Evolutionary conservation across 2,329 filamentous ascomycete species (phyloP), one percentile per base, ranked within the genome.

Genomic region (Endoconidiophora laricicola): DNA sequence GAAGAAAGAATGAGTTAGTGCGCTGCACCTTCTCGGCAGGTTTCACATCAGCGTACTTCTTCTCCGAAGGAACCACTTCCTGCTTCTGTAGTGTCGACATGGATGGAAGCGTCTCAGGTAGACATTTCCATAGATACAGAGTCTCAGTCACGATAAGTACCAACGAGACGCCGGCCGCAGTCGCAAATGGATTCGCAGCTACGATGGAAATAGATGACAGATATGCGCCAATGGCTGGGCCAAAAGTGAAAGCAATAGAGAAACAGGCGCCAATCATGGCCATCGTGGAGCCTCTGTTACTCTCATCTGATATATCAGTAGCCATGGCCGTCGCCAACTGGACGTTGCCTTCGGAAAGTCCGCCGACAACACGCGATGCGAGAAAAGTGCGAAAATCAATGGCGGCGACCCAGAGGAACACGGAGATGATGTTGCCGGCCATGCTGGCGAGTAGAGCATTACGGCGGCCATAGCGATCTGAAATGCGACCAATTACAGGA

Each of bases 271-370:
- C 91, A 24, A 98, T 90, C 49, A 98, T 72, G 6, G 91, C 91
- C 86, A 98, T 95, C 40, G 91, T 95, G 18, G 86, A 79, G 20
- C 90, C 86, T 24, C 91, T 78, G 59, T 81, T 83, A 52, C 76
- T 74, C 57, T 90, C 83, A 59, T 93, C 87, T 41, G 86, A 94
- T 56, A 98, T 88, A 63, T 98, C 91, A 38, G 90, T 91, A 16
- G 91, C 91, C 63, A 98, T 96, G 40, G 91, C 90, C 55, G 90
- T 91, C 3, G 91, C 90, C 12, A 98, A 73, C 68, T 98, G 91
- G 2, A 98, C 85, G 58, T 98, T 98, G 55, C 91, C 91, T 68
- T 98, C 91, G 51, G 88, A 95, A 56, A 98, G 66, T 0, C 91
- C 91, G 22, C 91, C 91, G 1, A 98, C 85, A 2, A 98, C 68